phyloP scores from a whole-genome alignment of 768 basidiomycete genomes.

The Lentinula guzmanii region DNA sequence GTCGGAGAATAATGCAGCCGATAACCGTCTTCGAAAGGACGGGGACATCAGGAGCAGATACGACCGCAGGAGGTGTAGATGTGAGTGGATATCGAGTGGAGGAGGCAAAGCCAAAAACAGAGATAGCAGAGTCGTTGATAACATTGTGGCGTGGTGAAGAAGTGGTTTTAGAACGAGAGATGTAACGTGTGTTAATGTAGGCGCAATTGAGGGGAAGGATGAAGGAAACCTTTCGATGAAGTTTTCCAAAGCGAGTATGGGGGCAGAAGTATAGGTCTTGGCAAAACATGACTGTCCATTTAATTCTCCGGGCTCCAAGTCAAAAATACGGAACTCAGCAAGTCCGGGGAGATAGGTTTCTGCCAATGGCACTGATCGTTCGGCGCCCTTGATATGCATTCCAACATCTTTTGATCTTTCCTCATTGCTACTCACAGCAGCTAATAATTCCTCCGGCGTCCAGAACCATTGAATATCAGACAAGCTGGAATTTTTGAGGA shows the following conservation, averaged over 20 bases:
- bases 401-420: background rate
- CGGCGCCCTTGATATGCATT: background rate
- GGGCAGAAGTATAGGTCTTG: constrained; percentile 17
- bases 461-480: constrained; percentile 55
- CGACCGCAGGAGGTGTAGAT: constrained; percentile 64
- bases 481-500: constrained; percentile 31
- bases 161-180: constrained; percentile 59
- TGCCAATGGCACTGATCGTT: background rate
- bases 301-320: constrained; percentile 56
- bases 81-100: constrained; percentile 62
- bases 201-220: constrained; percentile 53
- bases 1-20: constrained; percentile 74
- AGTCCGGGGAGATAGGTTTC: constrained; percentile 28
- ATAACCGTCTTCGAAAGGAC: constrained; percentile 66
- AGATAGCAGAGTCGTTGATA: constrained; percentile 62
- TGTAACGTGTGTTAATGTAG: constrained; percentile 57
- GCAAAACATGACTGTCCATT: constrained; percentile 19
- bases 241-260: constrained; percentile 25
- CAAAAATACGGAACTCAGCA: constrained; percentile 48
- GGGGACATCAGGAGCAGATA: constrained; percentile 71
- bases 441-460: constrained; percentile 46
- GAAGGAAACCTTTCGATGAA: constrained; percentile 59
- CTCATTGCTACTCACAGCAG: constrained; percentile 33
- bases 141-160: constrained; percentile 49
- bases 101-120: constrained; percentile 60